These are phyloP conservation scores for Basipetospora chlamydospora DNA, from an alignment of 2,329 filamentous ascomycete genomes.

Conservation along the genomic window DNA sequence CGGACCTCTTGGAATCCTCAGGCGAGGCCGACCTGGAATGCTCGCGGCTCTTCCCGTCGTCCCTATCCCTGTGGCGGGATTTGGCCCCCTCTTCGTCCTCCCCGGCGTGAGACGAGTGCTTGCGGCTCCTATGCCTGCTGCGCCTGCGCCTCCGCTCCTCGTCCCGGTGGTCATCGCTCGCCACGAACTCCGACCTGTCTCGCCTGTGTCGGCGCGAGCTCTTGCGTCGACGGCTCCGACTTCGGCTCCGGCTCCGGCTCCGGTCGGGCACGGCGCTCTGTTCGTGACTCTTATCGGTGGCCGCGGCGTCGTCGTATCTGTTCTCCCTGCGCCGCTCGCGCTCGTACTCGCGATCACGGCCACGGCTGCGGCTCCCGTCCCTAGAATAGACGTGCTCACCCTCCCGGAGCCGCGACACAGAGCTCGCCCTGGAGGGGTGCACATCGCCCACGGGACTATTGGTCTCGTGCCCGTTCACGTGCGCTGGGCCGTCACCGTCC, in stretches of 20 bases:
- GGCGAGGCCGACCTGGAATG: constrained; percentile 52
- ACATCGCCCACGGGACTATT: background rate
- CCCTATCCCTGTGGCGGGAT: constrained; percentile 18
- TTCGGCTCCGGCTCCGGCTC: constrained; percentile 15
- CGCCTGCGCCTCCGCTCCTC: constrained; percentile 32
- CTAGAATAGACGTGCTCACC: too few species aligned
- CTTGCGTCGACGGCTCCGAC: constrained; percentile 28
- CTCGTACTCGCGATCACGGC: constrained; percentile 13
- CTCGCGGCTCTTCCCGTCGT: constrained; percentile 29
- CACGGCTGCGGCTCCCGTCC: constrained; percentile 8
- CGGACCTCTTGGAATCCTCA: constrained; percentile 39
- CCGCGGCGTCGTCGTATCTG: too few species aligned
- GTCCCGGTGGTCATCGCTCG: constrained; percentile 31
- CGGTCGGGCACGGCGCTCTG: background rate
- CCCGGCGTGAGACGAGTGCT: constrained; percentile 25
- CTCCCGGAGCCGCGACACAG: constrained; percentile 17
- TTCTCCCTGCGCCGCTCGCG: constrained; percentile 14
- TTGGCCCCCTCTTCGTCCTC: constrained; percentile 23
- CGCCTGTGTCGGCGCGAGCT: constrained; percentile 35
- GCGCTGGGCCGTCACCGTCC: constrained; percentile 23
- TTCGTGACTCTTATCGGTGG: constrained; percentile 2
- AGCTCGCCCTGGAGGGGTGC: constrained; percentile 31
- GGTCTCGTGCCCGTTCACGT: too few species aligned
- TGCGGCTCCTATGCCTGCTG: constrained; percentile 32
- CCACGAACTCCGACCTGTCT: constrained; percentile 36